Evolutionary conservation across 225 moss, liverwort and hornwort species (phyloP).

Genomic region (Pleurozium schreberi): DNA sequence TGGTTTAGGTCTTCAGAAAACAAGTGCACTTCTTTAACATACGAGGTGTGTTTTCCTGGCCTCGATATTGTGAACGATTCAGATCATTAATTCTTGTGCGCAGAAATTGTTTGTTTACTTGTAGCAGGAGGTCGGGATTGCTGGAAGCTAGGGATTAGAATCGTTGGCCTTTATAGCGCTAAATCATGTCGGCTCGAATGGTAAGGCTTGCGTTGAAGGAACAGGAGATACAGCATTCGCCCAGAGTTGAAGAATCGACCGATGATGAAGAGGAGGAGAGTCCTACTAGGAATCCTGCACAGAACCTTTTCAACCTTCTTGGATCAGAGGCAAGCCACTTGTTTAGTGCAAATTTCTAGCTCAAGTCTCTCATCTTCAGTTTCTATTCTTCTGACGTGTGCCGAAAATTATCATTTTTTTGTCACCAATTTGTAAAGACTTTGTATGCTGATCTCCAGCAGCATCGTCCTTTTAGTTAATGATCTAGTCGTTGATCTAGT

Average conservation of each 20-base stretch:
- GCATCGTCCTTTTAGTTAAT: neutral
- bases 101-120: neutral
- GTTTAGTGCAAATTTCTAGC: neutral
- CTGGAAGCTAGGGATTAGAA: neutral
- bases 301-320: constrained; percentile 52
- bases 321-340: constrained; percentile 54
- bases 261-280: constrained; percentile 47
- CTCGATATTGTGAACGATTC: neutral
- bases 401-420: neutral
- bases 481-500: neutral
- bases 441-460: neutral
- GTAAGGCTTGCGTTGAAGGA: constrained; percentile 58
- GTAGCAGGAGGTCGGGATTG: neutral
- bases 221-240: constrained; percentile 27
- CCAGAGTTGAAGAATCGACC: neutral
- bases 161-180: neutral
- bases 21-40: neutral
- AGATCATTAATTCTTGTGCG: neutral
- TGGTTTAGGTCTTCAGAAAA: neutral
- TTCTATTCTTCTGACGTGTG: neutral
- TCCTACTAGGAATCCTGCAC: constrained; percentile 17
- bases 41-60: neutral
- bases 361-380: neutral
- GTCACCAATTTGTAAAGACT: neutral
- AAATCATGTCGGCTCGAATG: constrained; percentile 78